Evolutionary conservation across 2,329 filamentous ascomycete genomes (phyloP), one percentile per base, ranked within the genome.

Genomic region (Lecanicillium sp.): DNA sequence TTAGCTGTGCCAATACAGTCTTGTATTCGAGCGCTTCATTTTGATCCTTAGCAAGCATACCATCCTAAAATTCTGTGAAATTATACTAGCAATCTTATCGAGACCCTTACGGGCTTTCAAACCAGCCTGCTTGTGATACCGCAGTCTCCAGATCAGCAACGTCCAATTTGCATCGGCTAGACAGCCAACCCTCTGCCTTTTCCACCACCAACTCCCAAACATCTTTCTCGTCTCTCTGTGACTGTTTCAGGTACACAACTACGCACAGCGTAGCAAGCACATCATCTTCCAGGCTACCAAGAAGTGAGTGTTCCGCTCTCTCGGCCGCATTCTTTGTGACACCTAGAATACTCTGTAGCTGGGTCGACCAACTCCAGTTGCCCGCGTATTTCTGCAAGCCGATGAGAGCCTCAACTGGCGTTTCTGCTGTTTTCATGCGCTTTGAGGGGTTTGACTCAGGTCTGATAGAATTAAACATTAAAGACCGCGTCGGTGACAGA

Each of bases 201-300:
- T 71, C 69, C 13, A 70, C 74, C 29, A 83, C 58, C 63, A 84
- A 62, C 44, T 80, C 78, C 79, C 79, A 85, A 6, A 67, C 65
- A 3, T 77, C 78, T 51, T 62, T 58, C 36, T 73, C 62, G 0
- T 45, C 56, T 0, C 27, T 47, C 42, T 75, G 48, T 39, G 61
- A 67, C 29, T 37, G 53, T 49, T 73, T 65, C 44, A 84, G 44
- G 30, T 46, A 61, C 3, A 48, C 41, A 2, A 60, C 45, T 1
- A 48, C 55, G 29, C 53, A 57, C 2, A 52, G 38, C 5, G 60
- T 60, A 5, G 53, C 54, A 6, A 57, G 22, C 5, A 55, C 40
- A 4, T 47, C 35, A 5, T 33, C 36, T 0, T 43, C 40, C 12
- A 43, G 36, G 3, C 41, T 36, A 1, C 44, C 18, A 2, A 49